Base-by-base conservation (phyloP, 352 stramenopile species). In the Globisporangium nunn region DNA sequence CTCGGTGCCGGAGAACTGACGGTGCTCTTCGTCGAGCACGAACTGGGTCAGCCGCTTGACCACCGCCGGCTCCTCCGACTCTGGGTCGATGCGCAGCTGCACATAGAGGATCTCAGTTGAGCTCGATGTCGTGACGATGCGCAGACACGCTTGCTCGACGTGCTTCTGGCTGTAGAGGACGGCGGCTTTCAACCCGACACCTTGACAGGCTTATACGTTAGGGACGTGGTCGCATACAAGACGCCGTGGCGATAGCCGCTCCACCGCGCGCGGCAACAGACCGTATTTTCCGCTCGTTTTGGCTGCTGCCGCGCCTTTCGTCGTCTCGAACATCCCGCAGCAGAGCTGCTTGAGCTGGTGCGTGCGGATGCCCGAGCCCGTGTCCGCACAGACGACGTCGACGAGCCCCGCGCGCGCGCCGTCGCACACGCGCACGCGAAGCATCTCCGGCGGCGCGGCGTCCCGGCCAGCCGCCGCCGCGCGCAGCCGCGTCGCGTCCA, bases 351-450 rank as follows among this genome's bases (percentile, higher is more conserved):
- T 73, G 18, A 93, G 67, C 48, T 88, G 62, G 23, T 91, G 81
- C 15, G 77, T 70, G 4, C 66, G 68, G 33, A 93, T 86, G 6
- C 83, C 83, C 2, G 72, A 79, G 43, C 83, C 83, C 4, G 79
- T 91, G 56, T 93, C 83, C 11, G 75, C 75, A 53, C 83, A 93
- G n/a, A 88, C 62, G 35, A 93, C 66, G 54, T 90, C 79, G 43
- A 91, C 52, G 18, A 57, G 59, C 12, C 66, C 68, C 1, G 62
- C 68, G 14, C 58, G 28, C n/a, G 41, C 65, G 28, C 70, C 59
- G 18, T 62, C 48, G 14, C 70, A 53, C 6, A 86, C 74, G 14
- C 50, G 59, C 14, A 93, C 61, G 1, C 83, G 78, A 37, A 91
- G 59, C 62, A 86, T 50, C 39, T 74, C 64, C 15, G 66, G 54